Evolutionary conservation across 1,139 yeast species (phyloP), one percentile per base, ranked within the genome.

Genomic region (Debaryomyces nepalensis): DNA sequence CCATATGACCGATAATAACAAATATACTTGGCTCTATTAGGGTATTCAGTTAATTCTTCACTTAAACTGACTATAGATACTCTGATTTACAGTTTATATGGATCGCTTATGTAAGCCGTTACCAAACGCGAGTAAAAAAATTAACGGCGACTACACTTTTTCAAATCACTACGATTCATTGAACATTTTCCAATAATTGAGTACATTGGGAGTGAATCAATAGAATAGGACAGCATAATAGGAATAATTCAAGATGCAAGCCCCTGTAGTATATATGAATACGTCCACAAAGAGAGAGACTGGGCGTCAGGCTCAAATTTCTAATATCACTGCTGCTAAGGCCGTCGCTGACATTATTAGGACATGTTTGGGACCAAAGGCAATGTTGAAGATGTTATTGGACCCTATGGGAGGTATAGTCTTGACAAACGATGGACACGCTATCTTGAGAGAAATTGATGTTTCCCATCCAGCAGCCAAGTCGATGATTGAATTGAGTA

Each of bases 371-470:
- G 99, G 99, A n/a, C 99, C 99, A 41, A 91, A 91, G 66, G 99
- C 99, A 35, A 93, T 93, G 99, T 79, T 93, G 50, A 95, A 95
- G 71, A 93, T 95, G 99, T 75, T 95, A 45, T 75, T 95, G 52
- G 99, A 95, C 64, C 99, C 99, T 42, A 91, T 93, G 93, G 99
- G 99, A 23, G 99, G 99, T 27, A 87, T 95, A 51, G 97, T 93
- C 14, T 76, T 95, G 53, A 95, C 99, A 44, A 95, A 95, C 66
- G 99, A 95, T 64, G 99, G 99, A 5, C 98, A 91, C 64, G 97
- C 96, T 8, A 88, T 88, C 45, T 72, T 88, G 53, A 77, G 96
- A 57, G 96, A 88, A 63, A 87, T 88, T 49, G 96, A 88, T 59
- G 96, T 88, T 46, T 87, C 95, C 3, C 98, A 90, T 61, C 99